Conservation (phyloP, 176 grass and related monocot genomes). For the Themeda triandra region DNA sequence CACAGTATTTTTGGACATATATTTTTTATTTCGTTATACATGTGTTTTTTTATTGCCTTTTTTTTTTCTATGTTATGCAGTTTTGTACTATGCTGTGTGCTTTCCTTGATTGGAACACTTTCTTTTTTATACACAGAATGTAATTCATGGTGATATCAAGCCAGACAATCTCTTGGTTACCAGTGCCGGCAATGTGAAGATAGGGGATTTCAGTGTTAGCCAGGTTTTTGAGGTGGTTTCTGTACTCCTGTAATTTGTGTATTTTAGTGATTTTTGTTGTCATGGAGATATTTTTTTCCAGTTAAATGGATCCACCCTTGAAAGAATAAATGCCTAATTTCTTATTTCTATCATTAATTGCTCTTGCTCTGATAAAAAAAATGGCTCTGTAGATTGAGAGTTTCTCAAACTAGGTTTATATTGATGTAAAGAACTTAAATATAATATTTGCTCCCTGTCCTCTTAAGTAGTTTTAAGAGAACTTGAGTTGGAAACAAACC, state of each 20-base stretch:
- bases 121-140: conserved; percentile 46
- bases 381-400: neutral
- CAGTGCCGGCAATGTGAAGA: conserved; percentile 67
- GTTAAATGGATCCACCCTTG: neutral
- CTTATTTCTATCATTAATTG: neutral
- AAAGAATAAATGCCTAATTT: neutral
- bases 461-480: conserved; percentile 3
- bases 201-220: conserved; percentile 93
- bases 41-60: neutral
- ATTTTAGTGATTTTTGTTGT: conserved; percentile 1
- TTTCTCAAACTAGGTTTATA: neutral
- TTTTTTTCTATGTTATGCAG: neutral
- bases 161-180: conserved; percentile 92
- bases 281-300: neutral
- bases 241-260: conserved; percentile 4
- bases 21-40: neutral
- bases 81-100: conserved; percentile 5
- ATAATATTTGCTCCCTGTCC: neutral
- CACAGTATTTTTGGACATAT: neutral
- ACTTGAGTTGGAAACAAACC: neutral
- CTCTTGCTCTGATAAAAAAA: neutral
- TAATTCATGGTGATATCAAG: conserved; percentile 92
- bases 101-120: neutral
- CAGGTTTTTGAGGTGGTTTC: conserved; percentile 77
- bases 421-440: neutral